Evolutionary conservation across 1,284 basidiomycete genomes (phyloP), one percentile per base, ranked within the genome.

Genomic region (Trametes pubescens): DNA sequence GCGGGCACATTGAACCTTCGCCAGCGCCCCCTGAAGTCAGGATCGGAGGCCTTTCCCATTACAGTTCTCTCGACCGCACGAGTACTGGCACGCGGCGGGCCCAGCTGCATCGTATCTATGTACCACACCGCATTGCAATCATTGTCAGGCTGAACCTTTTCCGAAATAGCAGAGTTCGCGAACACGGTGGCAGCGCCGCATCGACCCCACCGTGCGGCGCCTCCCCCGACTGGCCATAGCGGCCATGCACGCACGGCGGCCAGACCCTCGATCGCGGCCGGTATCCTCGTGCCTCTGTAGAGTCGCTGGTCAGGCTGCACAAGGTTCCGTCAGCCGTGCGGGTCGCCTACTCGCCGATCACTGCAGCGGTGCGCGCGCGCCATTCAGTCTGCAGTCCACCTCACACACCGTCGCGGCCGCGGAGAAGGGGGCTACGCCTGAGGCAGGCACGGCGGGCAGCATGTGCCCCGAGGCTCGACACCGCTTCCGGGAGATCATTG

Each of bases 261-360:
- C 29, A 46, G 53, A 10, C 53, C 53, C 59, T n/a, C 51, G 22
- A 35, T 44, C 53, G 21, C 34, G 62, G 44, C 51, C 54, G 60
- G 60, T 65, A 65, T 59, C 61, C 61, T 64, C 61, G 61, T 64
- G 61, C 65, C 55, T 49, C 52, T 22, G 14, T 16, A 18, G 53
- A 18, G 1, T 11, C 26, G 29, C 10, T 29, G 55, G 62, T 60
- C 62, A 64, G 54, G 62, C 53, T 51, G 43, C 58, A 40, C 38
- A 64, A 43, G 34, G 62, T 64, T 64, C 58, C 49, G 58, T 64
- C 62, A 60, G 18, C 34, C 18, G 16, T 24, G 21, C n/a, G 40
- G 38, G 38, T 52, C 61, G 61, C 51, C 4, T 49, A n/a, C 34
- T 6, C 52, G 59, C 49, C 51, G 59, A 60, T 60, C 59, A 60